Evolutionary conservation across 1,139 yeast species (phyloP), one percentile per base, ranked within the genome.

Genomic region (Hemisphaericaspora xylofermentans): DNA sequence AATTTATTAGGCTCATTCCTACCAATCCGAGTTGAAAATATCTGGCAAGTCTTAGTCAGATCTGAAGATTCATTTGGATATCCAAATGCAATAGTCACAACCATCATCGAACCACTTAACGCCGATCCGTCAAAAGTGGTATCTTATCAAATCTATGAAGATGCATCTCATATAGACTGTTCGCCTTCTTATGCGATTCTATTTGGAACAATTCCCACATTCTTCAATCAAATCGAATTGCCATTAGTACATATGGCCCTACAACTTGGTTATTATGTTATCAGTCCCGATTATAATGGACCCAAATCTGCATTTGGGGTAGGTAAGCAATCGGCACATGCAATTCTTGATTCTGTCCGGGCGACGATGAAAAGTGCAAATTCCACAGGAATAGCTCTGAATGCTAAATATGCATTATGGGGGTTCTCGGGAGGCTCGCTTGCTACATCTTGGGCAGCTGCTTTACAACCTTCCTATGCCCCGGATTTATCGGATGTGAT

Each of bases 31-130:
- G 41, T 53, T 5, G 45, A 58, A 21, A 54, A 54, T 21, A 44
- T 63, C 2, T 64, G 68, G 64, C 69, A 66, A 45, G 45, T 64
- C 30, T 45, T 67, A 39, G 65, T 64, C 2, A 52, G 71, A 37
- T 58, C 70, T 3, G 54, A 57, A 31, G 70, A 67, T 43, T 44
- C 63, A 6, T 43, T 45, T 22, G 71, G 67, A 8, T 48, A 58
- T 12, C 57, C 71, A 4, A 54, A 47, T 19, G 68, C 63, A 2
- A 52, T 64, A 33, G 66, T 62, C 9, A 53, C 67, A 4, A 64
- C 73, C 2, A 42, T 67, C 8, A 54, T 65, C 29, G 61, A 61
- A 45, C 71, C 73, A 1, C 51, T 43, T 32, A 54, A 60, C 36
- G 53, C 63, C 10, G 56, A 58, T 35, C 52, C 57, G 6, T 35